phyloP scores from a whole-genome alignment of 805 yeast genomes.

The Blastobotrys muscicola region DNA sequence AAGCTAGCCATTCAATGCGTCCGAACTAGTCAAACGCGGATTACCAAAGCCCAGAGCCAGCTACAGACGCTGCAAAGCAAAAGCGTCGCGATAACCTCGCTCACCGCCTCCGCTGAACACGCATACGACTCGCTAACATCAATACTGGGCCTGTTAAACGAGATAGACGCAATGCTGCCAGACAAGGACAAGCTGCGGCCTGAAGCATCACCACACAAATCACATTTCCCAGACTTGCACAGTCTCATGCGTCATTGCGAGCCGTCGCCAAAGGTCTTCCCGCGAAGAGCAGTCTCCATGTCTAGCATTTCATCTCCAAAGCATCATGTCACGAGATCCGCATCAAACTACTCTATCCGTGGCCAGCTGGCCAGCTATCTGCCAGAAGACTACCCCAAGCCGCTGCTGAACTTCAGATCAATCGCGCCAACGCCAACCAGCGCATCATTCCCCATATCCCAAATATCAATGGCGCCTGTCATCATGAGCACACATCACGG shows the following conservation, averaged over 20 bases:
- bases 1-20: slow-evolving; percentile 7
- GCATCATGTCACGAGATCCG: too few relatives aligned
- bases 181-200: slow-evolving; percentile 30
- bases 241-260: slow-evolving; percentile 14
- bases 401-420: slow-evolving; percentile 2
- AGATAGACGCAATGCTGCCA: slow-evolving; percentile 31
- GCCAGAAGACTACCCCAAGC: slow-evolving; percentile 2
- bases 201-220: slow-evolving; percentile 31
- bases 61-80: not conserved
- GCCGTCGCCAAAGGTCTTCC: not conserved
- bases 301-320: too few relatives aligned
- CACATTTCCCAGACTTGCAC: slow-evolving; percentile 37
- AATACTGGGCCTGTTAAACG: slow-evolving; percentile 10
- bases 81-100: slow-evolving; percentile 3
- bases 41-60: slow-evolving; percentile 2
- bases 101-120: slow-evolving; percentile 5
- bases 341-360: too few relatives aligned
- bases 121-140: slow-evolving; percentile 9
- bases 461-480: not conserved
- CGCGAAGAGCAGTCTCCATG: too few relatives aligned
- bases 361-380: not conserved
- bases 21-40: slow-evolving; percentile 7
- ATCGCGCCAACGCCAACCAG: slow-evolving; percentile 1
- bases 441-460: not conserved
- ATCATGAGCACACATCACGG: not conserved